Percentiles rank a stretch among this genome's conserved stretches.
Evolutionary conservation across 768 basidiomycete genomes (phyloP).

Genomic region (Tylopilus felleus): DNA sequence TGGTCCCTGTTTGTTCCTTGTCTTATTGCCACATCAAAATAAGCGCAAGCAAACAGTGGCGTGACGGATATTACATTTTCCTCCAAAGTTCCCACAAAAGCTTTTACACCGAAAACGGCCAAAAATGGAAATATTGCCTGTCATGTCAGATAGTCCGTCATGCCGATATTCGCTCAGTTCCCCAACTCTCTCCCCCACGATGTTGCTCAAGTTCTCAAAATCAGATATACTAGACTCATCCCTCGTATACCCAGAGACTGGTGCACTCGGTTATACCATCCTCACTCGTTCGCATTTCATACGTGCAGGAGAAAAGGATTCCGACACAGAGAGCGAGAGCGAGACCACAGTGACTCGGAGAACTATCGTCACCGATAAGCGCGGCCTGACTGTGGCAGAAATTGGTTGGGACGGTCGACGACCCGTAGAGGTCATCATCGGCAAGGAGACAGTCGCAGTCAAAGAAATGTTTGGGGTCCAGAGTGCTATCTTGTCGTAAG

Average conservation of each 20-base stretch:
- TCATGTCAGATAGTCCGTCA: not conserved
- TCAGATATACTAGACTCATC: conserved; percentile 55
- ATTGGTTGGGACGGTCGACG: conserved; percentile 53
- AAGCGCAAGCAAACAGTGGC: conserved; percentile 27
- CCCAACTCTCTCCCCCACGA: conserved; percentile 21
- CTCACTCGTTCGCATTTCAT: conserved; percentile 39
- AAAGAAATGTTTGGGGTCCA: conserved; percentile 57
- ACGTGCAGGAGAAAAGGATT: conserved; percentile 24
- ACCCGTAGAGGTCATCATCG: conserved; percentile 48
- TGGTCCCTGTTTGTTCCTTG: conserved; percentile 28
- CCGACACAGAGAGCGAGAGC: conserved; percentile 28
- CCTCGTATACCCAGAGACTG: conserved; percentile 52
- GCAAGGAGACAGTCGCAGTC: conserved; percentile 48
- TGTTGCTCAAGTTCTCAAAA: conserved; percentile 59
- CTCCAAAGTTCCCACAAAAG: conserved; percentile 4
- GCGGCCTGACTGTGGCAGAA: conserved; percentile 42
- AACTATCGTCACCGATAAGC: conserved; percentile 43
- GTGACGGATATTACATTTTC: not conserved
- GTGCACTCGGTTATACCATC: conserved; percentile 47
- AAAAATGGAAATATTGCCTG: not conserved
- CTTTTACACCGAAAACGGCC: not conserved
- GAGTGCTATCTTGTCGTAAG: conserved; percentile 53
- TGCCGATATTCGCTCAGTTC: not conserved
- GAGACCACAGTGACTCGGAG: conserved; percentile 32
- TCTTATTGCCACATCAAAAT: conserved; percentile 28